phyloP scores from a whole-genome alignment of 495 filamentous ascomycete genomes.

The Xylaria intraflava region DNA sequence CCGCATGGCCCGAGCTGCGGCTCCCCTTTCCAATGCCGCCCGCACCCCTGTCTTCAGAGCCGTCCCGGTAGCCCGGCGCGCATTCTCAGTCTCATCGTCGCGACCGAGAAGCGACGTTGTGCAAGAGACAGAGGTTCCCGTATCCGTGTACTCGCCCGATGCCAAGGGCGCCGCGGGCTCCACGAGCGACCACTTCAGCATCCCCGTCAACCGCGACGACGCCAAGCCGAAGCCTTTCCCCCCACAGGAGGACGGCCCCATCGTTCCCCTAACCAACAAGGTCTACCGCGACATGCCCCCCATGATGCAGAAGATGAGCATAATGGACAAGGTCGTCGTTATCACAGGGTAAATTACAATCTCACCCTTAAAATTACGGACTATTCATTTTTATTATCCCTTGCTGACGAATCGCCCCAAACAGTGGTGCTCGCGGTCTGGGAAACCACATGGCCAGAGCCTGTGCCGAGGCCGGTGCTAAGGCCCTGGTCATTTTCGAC shows the following conservation, averaged over 20 bases:
- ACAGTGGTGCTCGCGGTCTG: constrained; percentile 66
- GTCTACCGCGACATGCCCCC: constrained; percentile 46
- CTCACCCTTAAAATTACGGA: too few species aligned
- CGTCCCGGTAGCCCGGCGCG: constrained; percentile 31
- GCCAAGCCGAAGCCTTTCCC: constrained; percentile 28
- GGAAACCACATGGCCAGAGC: constrained; percentile 73
- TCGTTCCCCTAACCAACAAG: constrained; percentile 38
- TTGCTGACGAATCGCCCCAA: neutral
- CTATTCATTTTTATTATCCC: constrained; percentile 13
- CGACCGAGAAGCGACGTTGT: constrained; percentile 35
- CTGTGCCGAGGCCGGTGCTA: constrained; percentile 63
- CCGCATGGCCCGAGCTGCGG: constrained; percentile 26
- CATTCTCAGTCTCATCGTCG: constrained; percentile 26
- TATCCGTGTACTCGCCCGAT: constrained; percentile 42
- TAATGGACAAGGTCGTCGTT: constrained; percentile 62
- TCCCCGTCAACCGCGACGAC: constrained; percentile 62
- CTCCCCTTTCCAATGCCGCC: constrained; percentile 23
- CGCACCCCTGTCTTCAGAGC: constrained; percentile 27
- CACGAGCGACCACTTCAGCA: constrained; percentile 60
- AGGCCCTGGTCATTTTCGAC: constrained; percentile 68
- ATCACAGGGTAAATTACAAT: constrained; percentile 57
- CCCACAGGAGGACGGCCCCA: constrained; percentile 27
- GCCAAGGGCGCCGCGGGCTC: constrained; percentile 38
- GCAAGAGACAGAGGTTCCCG: constrained; percentile 45
- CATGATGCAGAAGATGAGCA: constrained; percentile 57